Percentiles rank a stretch among this genome's conserved stretches.
Evolutionary conservation across 345 rosid species (phyloP).

Genomic region (Eucalyptus viminalis): DNA sequence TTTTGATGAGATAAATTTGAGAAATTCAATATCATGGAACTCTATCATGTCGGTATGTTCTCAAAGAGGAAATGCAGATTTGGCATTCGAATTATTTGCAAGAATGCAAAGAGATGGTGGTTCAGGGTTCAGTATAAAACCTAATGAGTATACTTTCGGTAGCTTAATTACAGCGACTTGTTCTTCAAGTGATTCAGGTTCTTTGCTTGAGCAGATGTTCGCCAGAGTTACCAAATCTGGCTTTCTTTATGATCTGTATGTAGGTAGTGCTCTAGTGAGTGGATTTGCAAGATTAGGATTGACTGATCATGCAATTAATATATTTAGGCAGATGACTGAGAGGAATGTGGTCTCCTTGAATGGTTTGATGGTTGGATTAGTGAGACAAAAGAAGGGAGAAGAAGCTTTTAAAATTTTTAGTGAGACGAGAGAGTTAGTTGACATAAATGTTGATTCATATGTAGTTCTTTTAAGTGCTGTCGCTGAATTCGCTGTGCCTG

Average conservation of each 20-base stretch:
- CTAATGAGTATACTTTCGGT: conserved; percentile 85
- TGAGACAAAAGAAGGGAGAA: conserved; percentile 54
- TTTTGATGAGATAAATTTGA: conserved; percentile 51
- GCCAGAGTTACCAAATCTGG: conserved; percentile 53
- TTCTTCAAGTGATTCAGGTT: conserved; percentile 34
- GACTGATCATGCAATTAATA: conserved; percentile 36
- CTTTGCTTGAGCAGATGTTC: conserved; percentile 71
- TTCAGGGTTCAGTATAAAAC: conserved; percentile 15
- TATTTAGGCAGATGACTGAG: conserved; percentile 48
- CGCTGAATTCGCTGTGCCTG: conserved; percentile 38
- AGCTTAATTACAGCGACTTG: conserved; percentile 65
- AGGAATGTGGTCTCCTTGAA: conserved; percentile 70
- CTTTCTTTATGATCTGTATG: conserved; percentile 54
- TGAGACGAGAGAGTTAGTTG: conserved; percentile 35
- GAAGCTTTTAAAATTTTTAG: conserved; percentile 53
- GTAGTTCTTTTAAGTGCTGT: conserved; percentile 65
- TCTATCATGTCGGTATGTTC: conserved; percentile 64
- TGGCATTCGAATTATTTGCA: conserved; percentile 54
- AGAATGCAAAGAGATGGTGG: conserved; percentile 37
- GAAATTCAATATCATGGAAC: conserved; percentile 63
- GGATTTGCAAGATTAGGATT: conserved; percentile 68
- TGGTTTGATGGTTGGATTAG: conserved; percentile 83
- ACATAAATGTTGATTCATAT: conserved; percentile 49
- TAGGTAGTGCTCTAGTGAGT: conserved; percentile 78
- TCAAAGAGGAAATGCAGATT: conserved; percentile 31